Base-by-base conservation (phyloP, 192 early-diverging fungal genomes). In the Backusella macrospora region DNA sequence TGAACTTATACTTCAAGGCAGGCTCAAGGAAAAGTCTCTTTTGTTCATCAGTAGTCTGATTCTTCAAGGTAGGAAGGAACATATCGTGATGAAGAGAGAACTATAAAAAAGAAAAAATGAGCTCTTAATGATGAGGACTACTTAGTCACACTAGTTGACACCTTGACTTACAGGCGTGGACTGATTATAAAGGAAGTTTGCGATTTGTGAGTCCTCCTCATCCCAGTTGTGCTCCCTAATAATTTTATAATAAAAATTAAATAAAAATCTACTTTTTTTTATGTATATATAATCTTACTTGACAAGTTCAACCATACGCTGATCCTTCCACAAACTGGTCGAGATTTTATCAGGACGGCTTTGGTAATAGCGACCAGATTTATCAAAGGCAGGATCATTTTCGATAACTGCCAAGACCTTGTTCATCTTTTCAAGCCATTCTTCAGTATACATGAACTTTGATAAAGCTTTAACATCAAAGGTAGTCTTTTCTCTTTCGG, bases 41-140 rank as follows among this genome's bases (percentile, higher is more conserved):
- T 83, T 96, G 95, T 83, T 95, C 95, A 37, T 85, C 83, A 1
- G 87, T 90, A n/a, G 87, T 89, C 73, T 94, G 93, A 46, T 85
- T 88, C 73, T 83, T 79, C 37, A 96, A 76, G 3, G 91, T 92
- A 10, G 95, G 93, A 48, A 93, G 88, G 76, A 96, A 96, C 93
- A 96, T 96, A 12, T 82, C 78, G 15, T 86, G 83, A 72, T 96
- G 93, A 63, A 96, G 87, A 45, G 86, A 82, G 71, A 92, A 92
- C 70, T 87, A 82, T 40, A 66, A 21, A 42, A 18, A 42, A 4
- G 12, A 10, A 44, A 9, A 42, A 5, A 18, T 18, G 59, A 44
- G 64, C 37, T 23, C 26, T 37, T 34, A 34, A 68, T 37, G 15
- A n/a, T 68, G 18, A 34, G 5, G 16, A 23, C 13, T 21, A 29